Base-by-base conservation (phyloP, 2,329 filamentous ascomycete genomes). In the Coniochaeta prunicola region DNA sequence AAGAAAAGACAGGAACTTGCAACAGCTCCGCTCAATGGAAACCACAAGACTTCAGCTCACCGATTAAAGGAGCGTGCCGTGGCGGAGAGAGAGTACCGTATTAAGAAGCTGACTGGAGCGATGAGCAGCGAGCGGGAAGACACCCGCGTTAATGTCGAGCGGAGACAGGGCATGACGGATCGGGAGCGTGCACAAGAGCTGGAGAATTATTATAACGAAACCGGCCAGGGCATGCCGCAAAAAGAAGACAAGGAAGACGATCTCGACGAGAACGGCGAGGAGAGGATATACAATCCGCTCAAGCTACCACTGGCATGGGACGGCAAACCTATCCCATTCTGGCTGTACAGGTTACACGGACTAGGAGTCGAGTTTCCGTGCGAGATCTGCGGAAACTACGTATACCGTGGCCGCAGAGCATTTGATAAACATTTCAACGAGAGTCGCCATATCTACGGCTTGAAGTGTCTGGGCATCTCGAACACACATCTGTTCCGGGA, bases 361-460 rank as follows among this genome's bases (percentile, higher is more conserved):
- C 78, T 99, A 28, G 94, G 94, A 9, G 92, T 96, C 13, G 94
- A 99, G 67, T 96, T 97, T 65, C 82, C 89, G 0, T 99, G 94
- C 77, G 93, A 99, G 71, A 91, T 99, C 59, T 99, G 94, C 70
- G 94, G 94, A 59, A 97, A 97, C 74, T 97, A 92, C 69, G 92
- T 97, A n/a, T 97, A 97, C 77, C 97, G 96, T 89, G 94, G 94
- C 17, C 84, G 94, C 26, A 85, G 94, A 56, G 92, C 92, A 1
- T 99, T 97, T 67, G 94, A 99, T 71, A 99, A 99, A 79, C 94
- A 99, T 73, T 99, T 99, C 76, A 96, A 92, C 65, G 94, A 99
- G 73, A 87, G 90, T 9, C 81, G 92, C 57, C 94, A 99, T 70
- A 89, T 97, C 55, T 94, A 96, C 70, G 94, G 94, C 0, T 77